Evolutionary conservation across 2,329 filamentous ascomycete genomes (phyloP).

Genomic region (Pestalotiopsis sp.): DNA sequence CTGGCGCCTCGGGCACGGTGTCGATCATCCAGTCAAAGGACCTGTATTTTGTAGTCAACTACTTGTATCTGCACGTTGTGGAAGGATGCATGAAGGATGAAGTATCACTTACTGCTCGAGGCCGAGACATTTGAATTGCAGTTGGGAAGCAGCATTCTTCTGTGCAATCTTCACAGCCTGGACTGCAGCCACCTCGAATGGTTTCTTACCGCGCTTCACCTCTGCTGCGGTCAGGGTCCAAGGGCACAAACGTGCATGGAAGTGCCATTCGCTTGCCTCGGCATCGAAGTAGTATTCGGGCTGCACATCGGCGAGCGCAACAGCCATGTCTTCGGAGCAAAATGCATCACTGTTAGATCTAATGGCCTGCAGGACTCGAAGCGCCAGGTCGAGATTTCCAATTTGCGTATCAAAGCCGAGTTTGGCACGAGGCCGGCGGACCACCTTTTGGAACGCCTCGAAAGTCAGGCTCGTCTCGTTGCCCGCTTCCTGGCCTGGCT

Average conservation of each 20-base stretch:
- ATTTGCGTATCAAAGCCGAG: not conserved
- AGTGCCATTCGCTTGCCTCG: constrained; percentile 3
- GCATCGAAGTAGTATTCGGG: constrained; percentile 14
- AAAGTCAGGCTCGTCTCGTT: not conserved
- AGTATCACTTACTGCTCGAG: constrained; percentile 13
- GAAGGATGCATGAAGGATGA: not conserved
- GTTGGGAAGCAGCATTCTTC: not conserved
- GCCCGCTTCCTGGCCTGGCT: not conserved
- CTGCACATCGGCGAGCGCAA: constrained; percentile 1
- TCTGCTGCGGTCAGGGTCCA: not conserved
- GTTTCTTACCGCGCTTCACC: not conserved
- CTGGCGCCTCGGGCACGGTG: constrained; percentile 27
- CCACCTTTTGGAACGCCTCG: constrained; percentile 6
- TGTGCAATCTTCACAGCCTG: not conserved
- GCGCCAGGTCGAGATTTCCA: not conserved
- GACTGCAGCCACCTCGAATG: constrained; percentile 6
- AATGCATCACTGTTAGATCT: constrained; percentile 7
- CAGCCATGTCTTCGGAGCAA: not conserved
- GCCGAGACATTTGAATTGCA: constrained; percentile 9
- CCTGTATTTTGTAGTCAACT: constrained; percentile 25
- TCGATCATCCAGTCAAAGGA: constrained; percentile 41
- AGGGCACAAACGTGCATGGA: constrained; percentile 1
- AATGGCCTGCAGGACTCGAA: constrained; percentile 7
- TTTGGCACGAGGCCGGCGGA: constrained; percentile 9
- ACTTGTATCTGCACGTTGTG: not conserved